These are phyloP conservation scores for Aspergillus conjunctus DNA, from an alignment of 495 filamentous ascomycete species.

Conservation along the genomic window DNA sequence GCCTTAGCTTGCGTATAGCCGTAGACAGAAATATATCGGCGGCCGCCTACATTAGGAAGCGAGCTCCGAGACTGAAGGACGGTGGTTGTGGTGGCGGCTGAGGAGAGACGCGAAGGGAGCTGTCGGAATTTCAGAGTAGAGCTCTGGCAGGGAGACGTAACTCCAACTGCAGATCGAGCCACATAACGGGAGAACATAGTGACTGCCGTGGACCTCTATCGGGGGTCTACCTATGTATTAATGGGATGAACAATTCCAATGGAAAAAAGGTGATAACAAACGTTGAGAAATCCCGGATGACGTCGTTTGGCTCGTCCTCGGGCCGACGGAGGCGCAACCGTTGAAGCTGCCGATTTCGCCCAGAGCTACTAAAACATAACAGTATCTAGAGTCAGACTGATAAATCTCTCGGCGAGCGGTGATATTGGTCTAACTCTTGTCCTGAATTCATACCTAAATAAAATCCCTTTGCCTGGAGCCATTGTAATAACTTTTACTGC, in stretches of 20 bases:
- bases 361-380: too few species aligned
- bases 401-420: too few species aligned
- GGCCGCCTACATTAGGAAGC: slow-evolving; percentile 18
- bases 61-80: slow-evolving; percentile 17
- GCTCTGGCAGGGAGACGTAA: slow-evolving; percentile 15
- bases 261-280: neutral
- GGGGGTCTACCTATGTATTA: neutral
- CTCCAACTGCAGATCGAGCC: slow-evolving; percentile 27
- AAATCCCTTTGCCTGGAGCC: too few species aligned
- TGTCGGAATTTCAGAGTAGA: slow-evolving; percentile 15
- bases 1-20: slow-evolving; percentile 97
- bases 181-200: slow-evolving; percentile 41
- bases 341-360: too few species aligned
- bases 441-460: too few species aligned
- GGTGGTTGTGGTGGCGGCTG: slow-evolving; percentile 33
- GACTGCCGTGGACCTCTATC: neutral
- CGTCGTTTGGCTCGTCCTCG: slow-evolving; percentile 27
- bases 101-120: slow-evolving; percentile 17
- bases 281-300: slow-evolving; percentile 22
- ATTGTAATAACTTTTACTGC: too few species aligned
- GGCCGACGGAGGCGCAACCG: slow-evolving; percentile 26
- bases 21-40: slow-evolving; percentile 68
- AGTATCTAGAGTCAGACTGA: too few species aligned
- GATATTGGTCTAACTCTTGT: too few species aligned
- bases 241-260: neutral